These are phyloP conservation scores for Bretziella fagacearum DNA, from an alignment of 2,329 filamentous ascomycete species.

Conservation along the genomic window DNA sequence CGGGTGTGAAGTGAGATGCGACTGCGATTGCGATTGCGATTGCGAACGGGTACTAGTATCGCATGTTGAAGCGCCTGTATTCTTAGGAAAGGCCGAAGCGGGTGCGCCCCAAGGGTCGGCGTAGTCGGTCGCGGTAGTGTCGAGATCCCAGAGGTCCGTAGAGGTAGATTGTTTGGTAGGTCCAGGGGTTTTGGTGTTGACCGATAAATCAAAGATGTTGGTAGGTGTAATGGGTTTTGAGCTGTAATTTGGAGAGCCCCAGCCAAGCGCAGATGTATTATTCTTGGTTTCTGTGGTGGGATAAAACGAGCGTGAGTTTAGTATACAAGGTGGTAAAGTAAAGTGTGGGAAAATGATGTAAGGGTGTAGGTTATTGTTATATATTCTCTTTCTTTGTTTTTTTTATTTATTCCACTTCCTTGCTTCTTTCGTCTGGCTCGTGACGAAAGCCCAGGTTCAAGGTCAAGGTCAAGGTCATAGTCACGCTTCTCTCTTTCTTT, in stretches of 20 bases:
- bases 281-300: neutral
- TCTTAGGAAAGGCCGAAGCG: neutral
- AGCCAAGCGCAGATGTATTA: neutral
- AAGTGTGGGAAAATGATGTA: neutral
- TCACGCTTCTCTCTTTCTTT: too few relatives aligned
- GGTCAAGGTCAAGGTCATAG: too few relatives aligned
- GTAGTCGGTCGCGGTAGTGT: neutral
- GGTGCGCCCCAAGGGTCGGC: constrained; percentile 8
- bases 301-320: neutral
- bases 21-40: neutral
- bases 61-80: neutral
- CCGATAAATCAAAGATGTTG: neutral
- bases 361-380: constrained; percentile 2
- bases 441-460: too few relatives aligned
- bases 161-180: constrained; percentile 21
- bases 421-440: too few relatives aligned
- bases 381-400: too few relatives aligned
- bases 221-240: neutral
- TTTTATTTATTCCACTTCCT: too few relatives aligned
- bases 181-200: neutral
- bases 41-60: neutral
- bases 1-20: neutral
- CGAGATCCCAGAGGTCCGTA: constrained; percentile 12
- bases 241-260: neutral
- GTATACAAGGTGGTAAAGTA: neutral